These are phyloP conservation scores for Mortierella sp. DNA, from an alignment of 371 early-diverging fungal species.

Conservation along the genomic window DNA sequence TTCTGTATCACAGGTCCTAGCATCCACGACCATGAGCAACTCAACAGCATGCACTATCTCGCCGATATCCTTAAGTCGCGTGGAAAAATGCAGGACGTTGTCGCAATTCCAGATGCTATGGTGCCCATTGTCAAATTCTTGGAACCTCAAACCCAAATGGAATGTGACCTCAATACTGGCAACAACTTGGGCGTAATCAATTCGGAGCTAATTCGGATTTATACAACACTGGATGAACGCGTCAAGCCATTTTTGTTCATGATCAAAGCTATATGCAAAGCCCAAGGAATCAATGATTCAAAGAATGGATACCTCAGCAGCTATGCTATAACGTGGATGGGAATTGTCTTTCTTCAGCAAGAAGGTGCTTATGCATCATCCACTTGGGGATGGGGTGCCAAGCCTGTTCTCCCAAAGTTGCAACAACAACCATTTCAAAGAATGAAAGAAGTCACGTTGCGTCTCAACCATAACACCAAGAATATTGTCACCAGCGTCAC, in stretches of 20 bases:
- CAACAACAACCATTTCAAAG: conserved; percentile 37
- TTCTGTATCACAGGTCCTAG: conserved; percentile 43
- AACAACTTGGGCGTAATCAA: conserved; percentile 39
- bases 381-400: conserved; percentile 12
- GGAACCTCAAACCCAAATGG: conserved; percentile 35
- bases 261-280: conserved; percentile 39
- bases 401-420: conserved; percentile 27
- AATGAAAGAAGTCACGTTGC: conserved; percentile 26
- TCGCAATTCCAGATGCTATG: conserved; percentile 25
- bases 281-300: conserved; percentile 46
- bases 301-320: conserved; percentile 40
- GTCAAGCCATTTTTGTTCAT: conserved; percentile 47
- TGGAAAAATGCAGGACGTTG: conserved; percentile 19
- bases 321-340: conserved; percentile 49
- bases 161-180: conserved; percentile 46
- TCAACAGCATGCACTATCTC: conserved; percentile 36
- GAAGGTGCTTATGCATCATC: neutral
- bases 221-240: conserved; percentile 35
- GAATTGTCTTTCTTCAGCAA: conserved; percentile 43
- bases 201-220: conserved; percentile 37
- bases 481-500: neutral
- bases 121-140: conserved; percentile 53
- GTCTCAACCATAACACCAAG: conserved; percentile 28
- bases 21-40: conserved; percentile 14
- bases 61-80: conserved; percentile 16